Base-by-base conservation (phyloP, 2,329 filamentous ascomycete genomes). In the Colletotrichum sojae region DNA sequence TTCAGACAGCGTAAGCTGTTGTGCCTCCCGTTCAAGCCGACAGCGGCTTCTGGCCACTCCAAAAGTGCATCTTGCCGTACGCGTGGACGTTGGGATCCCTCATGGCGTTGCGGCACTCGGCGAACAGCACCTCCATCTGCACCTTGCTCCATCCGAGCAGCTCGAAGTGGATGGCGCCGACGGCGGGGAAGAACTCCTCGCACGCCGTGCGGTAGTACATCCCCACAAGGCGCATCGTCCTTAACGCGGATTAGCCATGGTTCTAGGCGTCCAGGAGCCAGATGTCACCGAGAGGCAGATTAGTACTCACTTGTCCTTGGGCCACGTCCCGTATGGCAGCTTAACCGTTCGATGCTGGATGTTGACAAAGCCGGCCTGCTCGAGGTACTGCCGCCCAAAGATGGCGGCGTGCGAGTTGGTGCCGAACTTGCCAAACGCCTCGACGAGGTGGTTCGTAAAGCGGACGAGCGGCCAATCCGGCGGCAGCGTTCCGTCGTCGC, bases 281-380 rank as follows among this genome's bases (percentile, higher is more conserved):
- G 10, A 12, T 12, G 46, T 12, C n/a, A 6, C 46, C 2, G 9
- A 10, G 18, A n/a, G 1, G 6, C 16, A 16, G 15, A 46, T 1
- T 0, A 49, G 4, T 0, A 56, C 65, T 55, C n/a, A 71, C 20
- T 79, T 75, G 57, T 88, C 82, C 56, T 77, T 81, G 0, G 85
- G 79, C 86, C 86, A 88, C 0, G 77, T 75, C 16, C 83, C 84
- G 6, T 84, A 79, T 0, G 86, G 85, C 10, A 87, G 76, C 73
- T 85, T 83, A 71, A 80, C 79, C 8, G 78, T 76, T 18, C 76
- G 73, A 31, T 81, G 78, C 4, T 74, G 73, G 4, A 85, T 75
- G 61, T 84, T 80, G 18, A 78, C 73, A 54, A 83, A 85, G 0
- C 83, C 84, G 1, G 81, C 80, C 5, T 75, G 73, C n/a, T 75